phyloP scores from a whole-genome alignment of 2,329 filamentous ascomycete genomes.

The Aspergillus vadensis region DNA sequence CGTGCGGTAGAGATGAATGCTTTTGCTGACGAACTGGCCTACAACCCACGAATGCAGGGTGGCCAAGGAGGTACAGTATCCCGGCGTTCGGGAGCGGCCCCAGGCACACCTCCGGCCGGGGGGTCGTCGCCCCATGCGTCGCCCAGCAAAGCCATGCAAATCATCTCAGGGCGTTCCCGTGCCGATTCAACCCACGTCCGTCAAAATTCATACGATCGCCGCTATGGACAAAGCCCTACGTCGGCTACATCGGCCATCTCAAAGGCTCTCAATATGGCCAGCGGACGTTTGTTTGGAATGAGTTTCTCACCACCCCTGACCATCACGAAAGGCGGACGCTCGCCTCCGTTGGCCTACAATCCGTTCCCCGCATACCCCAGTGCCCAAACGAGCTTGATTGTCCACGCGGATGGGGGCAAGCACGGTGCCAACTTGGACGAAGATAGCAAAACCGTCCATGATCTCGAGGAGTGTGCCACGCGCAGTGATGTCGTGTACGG shows the following conservation, averaged over 20 bases:
- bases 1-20: conserved; percentile 95
- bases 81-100: conserved; percentile 72
- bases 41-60: conserved; percentile 68
- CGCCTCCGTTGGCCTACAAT: conserved; percentile 54
- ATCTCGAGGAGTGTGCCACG: conserved; percentile 88
- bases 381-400: conserved; percentile 67
- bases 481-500: conserved; percentile 95
- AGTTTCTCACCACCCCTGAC: conserved; percentile 53
- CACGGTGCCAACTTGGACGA: conserved; percentile 68
- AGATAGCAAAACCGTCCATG: conserved; percentile 74
- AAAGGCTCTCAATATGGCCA: conserved; percentile 93
- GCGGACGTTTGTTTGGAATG: conserved; percentile 58
- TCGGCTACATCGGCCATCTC: conserved; percentile 89
- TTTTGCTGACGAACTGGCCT: conserved; percentile 90
- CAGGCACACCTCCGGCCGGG: conserved; percentile 68
- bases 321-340: conserved; percentile 48
- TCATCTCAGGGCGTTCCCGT: conserved; percentile 66
- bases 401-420: conserved; percentile 64
- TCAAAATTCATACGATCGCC: conserved; percentile 76
- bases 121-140: conserved; percentile 70
- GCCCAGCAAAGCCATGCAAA: conserved; percentile 71
- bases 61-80: conserved; percentile 65
- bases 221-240: conserved; percentile 70
- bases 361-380: conserved; percentile 84
- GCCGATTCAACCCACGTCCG: conserved; percentile 67